Evolutionary conservation across 2,329 filamentous ascomycete species (phyloP).

Genomic region (Chalaropsis thielavioides): DNA sequence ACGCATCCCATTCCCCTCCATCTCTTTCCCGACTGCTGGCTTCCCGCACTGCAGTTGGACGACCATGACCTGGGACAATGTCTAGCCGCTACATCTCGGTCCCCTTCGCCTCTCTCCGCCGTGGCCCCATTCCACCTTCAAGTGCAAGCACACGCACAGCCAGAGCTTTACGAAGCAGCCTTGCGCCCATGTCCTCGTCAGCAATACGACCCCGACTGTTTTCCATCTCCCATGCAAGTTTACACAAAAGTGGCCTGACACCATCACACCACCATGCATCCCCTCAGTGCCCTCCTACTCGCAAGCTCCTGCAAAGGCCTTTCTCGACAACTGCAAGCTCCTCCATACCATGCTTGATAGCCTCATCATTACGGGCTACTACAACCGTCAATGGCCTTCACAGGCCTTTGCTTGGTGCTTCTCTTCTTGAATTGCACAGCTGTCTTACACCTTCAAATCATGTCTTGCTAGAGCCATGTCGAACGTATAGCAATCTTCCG

Average conservation of each 20-base stretch:
- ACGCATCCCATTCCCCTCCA: not conserved
- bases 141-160: not conserved
- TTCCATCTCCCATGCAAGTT: not conserved
- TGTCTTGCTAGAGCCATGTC: not conserved
- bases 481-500: not conserved
- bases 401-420: too few species aligned
- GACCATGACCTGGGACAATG: constrained; percentile 31
- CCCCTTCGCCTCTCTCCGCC: not conserved
- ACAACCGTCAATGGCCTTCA: not conserved
- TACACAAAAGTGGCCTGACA: not conserved
- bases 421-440: not conserved
- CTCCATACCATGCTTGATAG: not conserved
- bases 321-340: not conserved
- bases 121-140: not conserved
- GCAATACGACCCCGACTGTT: not conserved
- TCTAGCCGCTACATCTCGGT: constrained; percentile 24
- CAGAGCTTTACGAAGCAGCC: not conserved
- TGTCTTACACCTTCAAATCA: not conserved
- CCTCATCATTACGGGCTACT: not conserved
- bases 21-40: constrained; percentile 13
- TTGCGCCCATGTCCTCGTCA: not conserved
- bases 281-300: not conserved
- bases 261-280: constrained; percentile 6
- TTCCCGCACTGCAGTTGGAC: constrained; percentile 16
- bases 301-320: not conserved